Evolutionary conservation across 163 green algal genomes (phyloP).

Genomic region (Coccomyxa subellipsoidea): DNA sequence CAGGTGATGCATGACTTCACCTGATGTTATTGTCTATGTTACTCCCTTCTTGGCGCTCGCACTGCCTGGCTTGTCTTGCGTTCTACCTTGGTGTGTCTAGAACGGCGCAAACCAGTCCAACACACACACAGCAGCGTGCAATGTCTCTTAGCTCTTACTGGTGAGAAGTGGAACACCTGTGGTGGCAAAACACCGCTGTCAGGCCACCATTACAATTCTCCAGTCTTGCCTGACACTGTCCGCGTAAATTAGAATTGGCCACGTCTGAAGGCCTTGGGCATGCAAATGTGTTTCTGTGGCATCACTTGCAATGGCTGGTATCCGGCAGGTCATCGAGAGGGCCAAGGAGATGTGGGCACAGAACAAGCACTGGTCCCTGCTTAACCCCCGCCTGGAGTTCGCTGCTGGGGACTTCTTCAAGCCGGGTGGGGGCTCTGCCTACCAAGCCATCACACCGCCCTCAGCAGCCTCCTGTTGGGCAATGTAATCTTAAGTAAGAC

Average conservation of each 20-base stretch:
- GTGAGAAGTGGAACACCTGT: background rate
- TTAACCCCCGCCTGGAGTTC: background rate
- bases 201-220: background rate
- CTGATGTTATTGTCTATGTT: no score
- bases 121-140: background rate
- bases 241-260: no score
- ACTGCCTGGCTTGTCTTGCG: no score
- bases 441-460: background rate
- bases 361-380: background rate
- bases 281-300: background rate
- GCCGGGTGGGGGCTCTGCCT: background rate
- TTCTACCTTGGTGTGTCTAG: no score
- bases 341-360: slow-evolving; percentile 9
- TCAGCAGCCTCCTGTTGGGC: background rate
- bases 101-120: background rate
- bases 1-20: slow-evolving; percentile 5
- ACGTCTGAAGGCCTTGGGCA: background rate
- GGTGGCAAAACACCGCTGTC: background rate
- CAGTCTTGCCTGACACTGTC: background rate
- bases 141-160: background rate
- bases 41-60: no score
- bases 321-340: slow-evolving; percentile 6
- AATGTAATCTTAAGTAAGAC: background rate
- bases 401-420: slow-evolving; percentile 4
- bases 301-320: background rate